Conservation (phyloP, 805 yeast genomes). For the Kurtzmaniella cleridarum region DNA sequence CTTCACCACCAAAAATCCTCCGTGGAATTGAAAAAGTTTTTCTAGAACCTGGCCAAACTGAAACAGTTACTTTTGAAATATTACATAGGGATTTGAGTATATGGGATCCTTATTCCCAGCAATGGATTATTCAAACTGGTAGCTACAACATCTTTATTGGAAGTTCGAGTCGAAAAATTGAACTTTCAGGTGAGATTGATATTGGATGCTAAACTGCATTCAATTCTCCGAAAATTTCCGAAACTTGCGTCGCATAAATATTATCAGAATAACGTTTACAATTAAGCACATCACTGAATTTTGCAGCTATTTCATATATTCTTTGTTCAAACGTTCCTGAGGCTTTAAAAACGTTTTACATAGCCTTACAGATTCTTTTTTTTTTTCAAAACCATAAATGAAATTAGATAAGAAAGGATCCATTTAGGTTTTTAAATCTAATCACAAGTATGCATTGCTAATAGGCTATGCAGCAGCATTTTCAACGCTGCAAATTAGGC, state of each 20-base stretch:
- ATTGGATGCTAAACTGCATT: slow-evolving; percentile 20
- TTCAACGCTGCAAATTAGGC: too few relatives aligned
- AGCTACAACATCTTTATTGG: slow-evolving; percentile 48
- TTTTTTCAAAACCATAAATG: too few relatives aligned
- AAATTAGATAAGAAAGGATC: too few relatives aligned
- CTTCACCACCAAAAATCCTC: slow-evolving; percentile 48
- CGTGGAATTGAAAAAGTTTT: slow-evolving; percentile 55
- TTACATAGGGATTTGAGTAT: slow-evolving; percentile 49
- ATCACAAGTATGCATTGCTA: too few relatives aligned
- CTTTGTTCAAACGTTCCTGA: background rate
- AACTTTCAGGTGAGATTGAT: slow-evolving; percentile 41
- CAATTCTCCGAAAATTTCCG: background rate
- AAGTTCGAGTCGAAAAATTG: slow-evolving; percentile 42
- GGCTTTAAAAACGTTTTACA: too few relatives aligned
- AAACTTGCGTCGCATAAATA: background rate
- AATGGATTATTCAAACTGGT: slow-evolving; percentile 57
- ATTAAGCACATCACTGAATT: background rate
- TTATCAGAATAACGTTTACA: background rate
- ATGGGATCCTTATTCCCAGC: slow-evolving; percentile 52
- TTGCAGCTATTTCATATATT: background rate
- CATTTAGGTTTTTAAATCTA: too few relatives aligned
- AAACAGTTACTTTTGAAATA: slow-evolving; percentile 37
- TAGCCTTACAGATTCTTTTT: too few relatives aligned
- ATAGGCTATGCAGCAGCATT: too few relatives aligned
- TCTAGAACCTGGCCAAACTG: slow-evolving; percentile 36